phyloP scores from a whole-genome alignment of 345 rosid genomes.

The Lepidium didymum region DNA sequence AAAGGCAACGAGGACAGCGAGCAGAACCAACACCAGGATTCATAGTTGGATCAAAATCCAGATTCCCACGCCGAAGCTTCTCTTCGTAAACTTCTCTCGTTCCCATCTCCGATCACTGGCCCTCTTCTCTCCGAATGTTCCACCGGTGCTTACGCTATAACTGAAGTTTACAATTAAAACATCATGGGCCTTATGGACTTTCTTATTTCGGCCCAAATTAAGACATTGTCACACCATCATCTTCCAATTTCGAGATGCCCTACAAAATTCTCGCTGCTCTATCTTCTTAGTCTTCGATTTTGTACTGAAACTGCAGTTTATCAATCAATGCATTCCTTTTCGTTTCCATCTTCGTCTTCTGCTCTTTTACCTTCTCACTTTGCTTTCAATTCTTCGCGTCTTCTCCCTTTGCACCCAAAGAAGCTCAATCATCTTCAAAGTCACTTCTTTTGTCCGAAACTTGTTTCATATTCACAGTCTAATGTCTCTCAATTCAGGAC shows the following conservation, averaged over 20 bases:
- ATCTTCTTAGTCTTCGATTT: slow-evolving; percentile 9
- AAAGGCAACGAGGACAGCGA: slow-evolving; percentile 94
- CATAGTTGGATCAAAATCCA: slow-evolving; percentile 77
- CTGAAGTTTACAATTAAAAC: not conserved
- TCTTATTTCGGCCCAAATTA: not conserved
- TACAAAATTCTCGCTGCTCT: slow-evolving; percentile 7
- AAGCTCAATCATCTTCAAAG: slow-evolving; percentile 11
- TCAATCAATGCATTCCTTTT: slow-evolving; percentile 30
- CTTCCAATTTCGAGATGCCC: not conserved
- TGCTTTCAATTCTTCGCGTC: not conserved
- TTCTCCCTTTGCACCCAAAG: slow-evolving; percentile 12
- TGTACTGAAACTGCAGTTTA: slow-evolving; percentile 9
- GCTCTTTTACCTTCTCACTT: slow-evolving; percentile 1
- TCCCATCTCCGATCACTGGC: slow-evolving; percentile 44
- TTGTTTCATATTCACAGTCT: not conserved
- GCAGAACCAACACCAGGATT: slow-evolving; percentile 84
- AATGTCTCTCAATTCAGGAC: slow-evolving; percentile 15
- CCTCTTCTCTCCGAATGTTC: not conserved
- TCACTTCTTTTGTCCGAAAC: slow-evolving; percentile 8
- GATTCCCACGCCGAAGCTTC: slow-evolving; percentile 64
- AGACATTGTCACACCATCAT: not conserved
- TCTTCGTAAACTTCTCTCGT: slow-evolving; percentile 85
- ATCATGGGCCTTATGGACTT: slow-evolving; percentile 6
- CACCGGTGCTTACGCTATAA: not conserved
- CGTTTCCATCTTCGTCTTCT: slow-evolving; percentile 11